Evolutionary conservation across 108 stramenopile species (phyloP), one percentile per base, ranked within the genome.

Genomic region (Discostella pseudostelligera): DNA sequence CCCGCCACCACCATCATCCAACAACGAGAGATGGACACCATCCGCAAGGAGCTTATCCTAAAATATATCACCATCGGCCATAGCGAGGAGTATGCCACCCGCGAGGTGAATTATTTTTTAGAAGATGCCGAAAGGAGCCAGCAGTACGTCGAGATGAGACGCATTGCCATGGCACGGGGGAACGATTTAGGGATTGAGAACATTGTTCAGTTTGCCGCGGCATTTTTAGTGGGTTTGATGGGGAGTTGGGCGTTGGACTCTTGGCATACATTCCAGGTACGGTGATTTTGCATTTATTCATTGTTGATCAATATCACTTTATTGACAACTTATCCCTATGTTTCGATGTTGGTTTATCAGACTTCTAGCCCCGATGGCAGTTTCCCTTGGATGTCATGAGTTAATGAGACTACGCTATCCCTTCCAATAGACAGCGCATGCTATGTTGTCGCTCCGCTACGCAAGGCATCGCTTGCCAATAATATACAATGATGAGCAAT

Each of bases 121-220:
- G 75, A 64, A 43, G 75, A 76, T 40, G 37, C 68, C 13, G 75
- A 76, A 39, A 40, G 75, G 47, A 69, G 75, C 55, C 42, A 58
- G 21, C 67, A 76, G 29, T 76, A 69, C 45, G 75, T 76, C 36
- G 68, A 76, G 62, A 76, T 76, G 75, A 68, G 75, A 32, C 62
- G 75, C 42, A 48, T 65, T 43, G 75, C 75, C 56, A 76, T 76
- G 75, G 75, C 75, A 0, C 53, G 63, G 50, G 63, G 68, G 1
- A 69, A 76, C 54, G 75, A 76, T 37, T 54, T 76, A 49, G 75
- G 75, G 40, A 76, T 76, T 29, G 75, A 76, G 58, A 65, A 50
- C 17, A 29, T 59, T 50, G 75, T 76, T 40, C 68, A 69, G 44
- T 76, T 76, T 29, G 63, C 44, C 12, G 75, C 46, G 40, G 75